Evolutionary conservation across 176 grass and related monocot genomes (phyloP).

Genomic region (Oryza australiensis): DNA sequence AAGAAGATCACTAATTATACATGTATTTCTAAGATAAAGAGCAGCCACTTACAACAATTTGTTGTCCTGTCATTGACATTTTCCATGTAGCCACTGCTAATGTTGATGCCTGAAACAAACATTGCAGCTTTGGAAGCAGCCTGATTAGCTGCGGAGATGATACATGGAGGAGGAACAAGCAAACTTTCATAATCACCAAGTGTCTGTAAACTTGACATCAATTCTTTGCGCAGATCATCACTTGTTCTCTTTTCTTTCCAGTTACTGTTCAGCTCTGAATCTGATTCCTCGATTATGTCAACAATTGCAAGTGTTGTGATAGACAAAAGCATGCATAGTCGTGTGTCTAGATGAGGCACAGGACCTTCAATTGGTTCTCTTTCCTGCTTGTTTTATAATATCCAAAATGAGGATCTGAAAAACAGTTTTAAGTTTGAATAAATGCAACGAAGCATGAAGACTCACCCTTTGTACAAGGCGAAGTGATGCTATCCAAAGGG

Average conservation of each 20-base stretch:
- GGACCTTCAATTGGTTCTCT: slow-evolving; percentile 92
- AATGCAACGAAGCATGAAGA: slow-evolving; percentile 18
- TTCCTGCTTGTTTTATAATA: slow-evolving; percentile 62
- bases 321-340: slow-evolving; percentile 87
- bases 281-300: slow-evolving; percentile 81
- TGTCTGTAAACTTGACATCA: slow-evolving; percentile 77
- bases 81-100: slow-evolving; percentile 61
- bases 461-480: slow-evolving; percentile 93
- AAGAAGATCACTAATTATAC: slow-evolving; percentile 13
- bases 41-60: slow-evolving; percentile 61
- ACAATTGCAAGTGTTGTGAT: slow-evolving; percentile 78
- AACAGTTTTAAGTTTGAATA: slow-evolving; percentile 4
- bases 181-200: slow-evolving; percentile 86
- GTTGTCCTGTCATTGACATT: slow-evolving; percentile 51
- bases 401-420: slow-evolving; percentile 39
- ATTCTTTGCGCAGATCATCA: slow-evolving; percentile 55
- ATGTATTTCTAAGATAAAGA: slow-evolving; percentile 33
- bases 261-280: slow-evolving; percentile 44
- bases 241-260: slow-evolving; percentile 42
- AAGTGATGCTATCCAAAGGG: slow-evolving; percentile 92
- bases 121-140: slow-evolving; percentile 82
- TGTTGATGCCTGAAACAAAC: slow-evolving; percentile 72
- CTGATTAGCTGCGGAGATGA: slow-evolving; percentile 77
- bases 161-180: slow-evolving; percentile 81
- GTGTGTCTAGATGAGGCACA: slow-evolving; percentile 89